Percentiles rank a stretch among this genome's conserved stretches.
Conservation (phyloP, 1,284 basidiomycete genomes). For the Fistulinella staudtii region DNA sequence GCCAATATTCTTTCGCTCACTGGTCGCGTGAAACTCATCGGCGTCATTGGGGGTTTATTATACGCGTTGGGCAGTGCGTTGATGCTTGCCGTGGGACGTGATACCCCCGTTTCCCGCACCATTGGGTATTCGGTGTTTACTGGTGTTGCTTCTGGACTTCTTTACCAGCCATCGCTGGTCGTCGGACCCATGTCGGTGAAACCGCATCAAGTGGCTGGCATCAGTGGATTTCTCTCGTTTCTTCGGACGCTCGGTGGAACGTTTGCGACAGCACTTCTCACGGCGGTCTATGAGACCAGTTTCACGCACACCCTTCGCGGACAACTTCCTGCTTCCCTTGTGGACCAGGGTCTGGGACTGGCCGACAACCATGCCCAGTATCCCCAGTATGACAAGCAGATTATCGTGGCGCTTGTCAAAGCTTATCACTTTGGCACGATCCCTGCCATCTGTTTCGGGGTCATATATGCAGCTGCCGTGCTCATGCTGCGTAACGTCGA, state of each 20-base stretch:
- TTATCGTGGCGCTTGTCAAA: slow-evolving; percentile 30
- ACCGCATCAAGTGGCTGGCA: slow-evolving; percentile 32
- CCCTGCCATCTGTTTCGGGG: slow-evolving; percentile 32
- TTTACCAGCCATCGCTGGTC: slow-evolving; percentile 35
- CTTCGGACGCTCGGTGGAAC: slow-evolving; percentile 34
- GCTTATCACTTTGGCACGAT: slow-evolving; percentile 33
- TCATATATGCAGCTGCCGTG: slow-evolving; percentile 31
- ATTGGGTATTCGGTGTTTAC: slow-evolving; percentile 33
- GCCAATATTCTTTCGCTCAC: slow-evolving; percentile 31
- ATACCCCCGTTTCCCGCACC: slow-evolving; percentile 23
- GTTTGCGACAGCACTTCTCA: slow-evolving; percentile 36
- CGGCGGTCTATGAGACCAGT: slow-evolving; percentile 30
- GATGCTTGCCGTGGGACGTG: slow-evolving; percentile 30
- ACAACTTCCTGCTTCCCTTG: slow-evolving; percentile 26
- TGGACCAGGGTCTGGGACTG: slow-evolving; percentile 28
- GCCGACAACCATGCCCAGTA: slow-evolving; percentile 29
- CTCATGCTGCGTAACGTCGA: slow-evolving; percentile 31
- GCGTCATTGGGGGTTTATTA: slow-evolving; percentile 26
- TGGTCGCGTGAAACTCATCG: slow-evolving; percentile 30
- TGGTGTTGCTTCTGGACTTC: slow-evolving; percentile 29
- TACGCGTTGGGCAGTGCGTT: slow-evolving; percentile 31
- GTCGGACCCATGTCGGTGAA: slow-evolving; percentile 36
- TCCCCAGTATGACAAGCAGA: slow-evolving; percentile 32
- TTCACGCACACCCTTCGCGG: slow-evolving; percentile 30
- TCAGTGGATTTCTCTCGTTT: slow-evolving; percentile 35